Evolutionary conservation across 345 rosid genomes (phyloP), one percentile per base, ranked within the genome.

Genomic region (Linum trigynum): DNA sequence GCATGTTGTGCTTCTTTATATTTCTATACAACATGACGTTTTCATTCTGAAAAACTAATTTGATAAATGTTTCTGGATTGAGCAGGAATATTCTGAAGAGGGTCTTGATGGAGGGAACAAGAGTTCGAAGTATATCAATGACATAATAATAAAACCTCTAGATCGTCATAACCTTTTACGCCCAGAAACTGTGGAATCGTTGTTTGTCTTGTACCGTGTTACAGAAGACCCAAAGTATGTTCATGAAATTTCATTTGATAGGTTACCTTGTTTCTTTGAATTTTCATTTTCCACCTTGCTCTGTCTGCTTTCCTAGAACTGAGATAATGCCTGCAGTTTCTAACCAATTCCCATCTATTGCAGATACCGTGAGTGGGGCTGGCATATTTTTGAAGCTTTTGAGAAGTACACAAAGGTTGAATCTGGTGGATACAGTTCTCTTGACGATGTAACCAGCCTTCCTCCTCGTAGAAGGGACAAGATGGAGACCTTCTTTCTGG

Each of bases 161-260:
- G 99, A 94, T 74, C 87, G 88, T 38, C 99, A 94, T 74, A 94
- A 88, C 78, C 87, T 94, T 55, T 80, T 94, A 73, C 97, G 95
- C 35, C 99, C 96, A 42, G 99, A 90, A 78, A 94, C 96, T 56
- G 97, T 94, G 64, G 99, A 94, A 82, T 90, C 99, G 39, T 75
- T 94, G 76, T 88, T 94, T 72, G 77, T 88, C 64, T 81, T 94
- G 39, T 86, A 88, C 65, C 90, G 96, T 15, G 85, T 90, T 70
- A 94, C 99, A 55, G 77, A 85, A 76, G 89, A 94, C 55, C 77
- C 83, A 48, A 94, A 80, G 97, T 90, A 90, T 56, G 85, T 38
- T 65, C 67, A 48, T 70, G 38, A 59, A 42, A 23, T 23, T 50
- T 58, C 57, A 74, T 45, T 61, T 37, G 43, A 51, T 51, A 15